These are phyloP conservation scores for Spiromyces aspiralis DNA, from an alignment of 371 early-diverging fungal species.

Conservation along the genomic window DNA sequence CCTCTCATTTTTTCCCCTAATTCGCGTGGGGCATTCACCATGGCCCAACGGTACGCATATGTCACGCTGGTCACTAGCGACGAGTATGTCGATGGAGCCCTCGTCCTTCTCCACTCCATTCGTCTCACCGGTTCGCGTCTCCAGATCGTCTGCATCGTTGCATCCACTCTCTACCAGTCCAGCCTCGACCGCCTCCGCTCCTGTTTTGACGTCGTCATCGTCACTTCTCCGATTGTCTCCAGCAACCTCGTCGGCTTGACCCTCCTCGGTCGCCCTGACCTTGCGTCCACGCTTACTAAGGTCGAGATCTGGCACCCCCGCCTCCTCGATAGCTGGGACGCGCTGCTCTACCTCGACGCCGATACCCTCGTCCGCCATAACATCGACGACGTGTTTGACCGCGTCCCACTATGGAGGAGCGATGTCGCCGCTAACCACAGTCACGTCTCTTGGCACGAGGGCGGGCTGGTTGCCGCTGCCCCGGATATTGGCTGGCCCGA, in stretches of 20 bases:
- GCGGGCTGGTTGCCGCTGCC: conserved; percentile 60
- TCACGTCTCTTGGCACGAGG: conserved; percentile 20
- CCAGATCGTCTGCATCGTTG: conserved; percentile 50
- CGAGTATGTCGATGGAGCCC: conserved; percentile 68
- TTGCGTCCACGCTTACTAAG: conserved; percentile 78
- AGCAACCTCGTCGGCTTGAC: conserved; percentile 36
- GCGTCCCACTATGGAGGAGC: conserved; percentile 10
- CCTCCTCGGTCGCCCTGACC: conserved; percentile 74
- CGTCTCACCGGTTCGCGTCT: conserved; percentile 36
- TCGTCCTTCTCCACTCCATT: conserved; percentile 62
- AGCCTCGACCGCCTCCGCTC: conserved; percentile 30
- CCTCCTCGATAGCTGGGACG: conserved; percentile 32
- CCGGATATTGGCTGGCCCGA: conserved; percentile 86
- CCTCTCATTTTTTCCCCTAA: no score
- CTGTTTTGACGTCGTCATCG: conserved; percentile 47
- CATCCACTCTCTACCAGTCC: conserved; percentile 32
- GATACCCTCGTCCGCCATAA: conserved; percentile 65
- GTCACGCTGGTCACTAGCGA: conserved; percentile 60
- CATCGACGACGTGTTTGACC: conserved; percentile 66
- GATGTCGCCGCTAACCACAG: neutral
- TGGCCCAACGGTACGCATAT: conserved; percentile 33
- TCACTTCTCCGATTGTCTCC: conserved; percentile 33
- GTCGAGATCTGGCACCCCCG: conserved; percentile 63
- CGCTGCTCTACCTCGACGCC: conserved; percentile 77
- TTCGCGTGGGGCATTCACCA: no score